Evolutionary conservation across 1,284 basidiomycete genomes (phyloP).

Genomic region (Thelephora terrestris): DNA sequence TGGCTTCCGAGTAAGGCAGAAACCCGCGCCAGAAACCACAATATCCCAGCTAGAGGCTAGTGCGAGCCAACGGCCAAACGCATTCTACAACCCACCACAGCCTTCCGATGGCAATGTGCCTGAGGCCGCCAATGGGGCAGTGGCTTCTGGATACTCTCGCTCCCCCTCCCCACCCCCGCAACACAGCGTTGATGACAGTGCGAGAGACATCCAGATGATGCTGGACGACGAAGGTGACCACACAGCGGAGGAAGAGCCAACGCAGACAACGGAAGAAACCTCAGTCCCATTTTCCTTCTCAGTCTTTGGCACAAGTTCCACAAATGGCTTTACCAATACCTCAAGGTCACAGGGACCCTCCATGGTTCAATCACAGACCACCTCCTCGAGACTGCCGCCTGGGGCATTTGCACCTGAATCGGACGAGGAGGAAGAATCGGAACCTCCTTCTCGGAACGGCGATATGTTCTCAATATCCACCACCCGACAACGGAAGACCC

Average conservation of each 20-base stretch:
- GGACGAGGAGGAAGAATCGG: slow-evolving; percentile 14
- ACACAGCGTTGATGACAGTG: too few relatives aligned
- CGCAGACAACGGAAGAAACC: neutral
- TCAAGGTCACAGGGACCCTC: slow-evolving; percentile 10
- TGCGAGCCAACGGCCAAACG: slow-evolving; percentile 42
- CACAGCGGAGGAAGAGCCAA: slow-evolving; percentile 10
- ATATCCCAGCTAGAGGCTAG: slow-evolving; percentile 38
- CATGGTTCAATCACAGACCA: slow-evolving; percentile 3
- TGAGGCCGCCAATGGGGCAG: slow-evolving; percentile 4
- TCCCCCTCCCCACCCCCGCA: too few relatives aligned
- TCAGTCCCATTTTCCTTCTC: slow-evolving; percentile 4
- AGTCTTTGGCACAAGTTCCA: neutral
- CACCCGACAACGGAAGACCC: slow-evolving; percentile 10
- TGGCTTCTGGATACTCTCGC: neutral
- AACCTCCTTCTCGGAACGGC: slow-evolving; percentile 5
- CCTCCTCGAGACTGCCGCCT: slow-evolving; percentile 27
- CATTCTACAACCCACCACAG: slow-evolving; percentile 46
- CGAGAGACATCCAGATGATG: slow-evolving; percentile 1
- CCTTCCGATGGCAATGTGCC: slow-evolving; percentile 6
- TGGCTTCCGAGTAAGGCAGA: slow-evolving; percentile 10
- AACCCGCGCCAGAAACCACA: slow-evolving; percentile 11
- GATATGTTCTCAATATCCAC: neutral
- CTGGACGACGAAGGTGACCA: slow-evolving; percentile 7
- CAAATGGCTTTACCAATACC: slow-evolving; percentile 7
- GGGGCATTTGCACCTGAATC: slow-evolving; percentile 27